A percentile compares a stretch with the other conserved stretches of the same genome.
Conservation (phyloP, 2,329 filamentous ascomycete genomes). For the Calonectria montana region DNA sequence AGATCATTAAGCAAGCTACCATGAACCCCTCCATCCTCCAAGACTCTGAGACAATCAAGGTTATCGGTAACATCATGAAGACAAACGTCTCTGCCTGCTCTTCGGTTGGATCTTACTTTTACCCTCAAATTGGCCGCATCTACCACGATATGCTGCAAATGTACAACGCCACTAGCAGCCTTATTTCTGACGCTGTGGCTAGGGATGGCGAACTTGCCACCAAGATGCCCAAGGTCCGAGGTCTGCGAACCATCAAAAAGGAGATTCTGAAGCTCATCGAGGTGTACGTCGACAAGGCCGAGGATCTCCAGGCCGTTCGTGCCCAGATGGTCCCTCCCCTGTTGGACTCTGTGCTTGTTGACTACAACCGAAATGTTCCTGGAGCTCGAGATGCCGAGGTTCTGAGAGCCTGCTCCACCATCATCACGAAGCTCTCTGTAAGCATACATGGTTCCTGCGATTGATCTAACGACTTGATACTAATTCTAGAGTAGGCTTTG, state of each 20-base stretch:
- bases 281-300: slow-evolving; percentile 97
- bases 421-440: slow-evolving; percentile 96
- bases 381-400: slow-evolving; percentile 97
- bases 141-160: slow-evolving; percentile 99
- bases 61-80: slow-evolving; percentile 99
- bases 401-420: slow-evolving; percentile 95
- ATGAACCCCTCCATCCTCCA: slow-evolving; percentile 88
- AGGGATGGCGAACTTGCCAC: slow-evolving; percentile 92
- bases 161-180: slow-evolving; percentile 96
- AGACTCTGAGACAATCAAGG: slow-evolving; percentile 95
- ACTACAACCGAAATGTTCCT: slow-evolving; percentile 97
- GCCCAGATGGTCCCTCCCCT: slow-evolving; percentile 95
- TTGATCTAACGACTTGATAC: neutral
- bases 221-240: slow-evolving; percentile 96
- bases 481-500: slow-evolving; percentile 68
- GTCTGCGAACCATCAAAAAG: slow-evolving; percentile 97
- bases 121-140: slow-evolving; percentile 96
- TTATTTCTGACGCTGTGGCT: slow-evolving; percentile 93
- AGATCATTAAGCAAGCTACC: slow-evolving; percentile 90
- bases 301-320: slow-evolving; percentile 93
- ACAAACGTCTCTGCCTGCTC: slow-evolving; percentile 99
- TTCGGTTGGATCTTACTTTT: slow-evolving; percentile 97
- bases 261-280: slow-evolving; percentile 98
- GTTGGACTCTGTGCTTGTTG: slow-evolving; percentile 90
- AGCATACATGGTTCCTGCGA: slow-evolving; percentile 62